phyloP scores from a whole-genome alignment of 805 yeast species.

The Diddensiella santjacobensis region DNA sequence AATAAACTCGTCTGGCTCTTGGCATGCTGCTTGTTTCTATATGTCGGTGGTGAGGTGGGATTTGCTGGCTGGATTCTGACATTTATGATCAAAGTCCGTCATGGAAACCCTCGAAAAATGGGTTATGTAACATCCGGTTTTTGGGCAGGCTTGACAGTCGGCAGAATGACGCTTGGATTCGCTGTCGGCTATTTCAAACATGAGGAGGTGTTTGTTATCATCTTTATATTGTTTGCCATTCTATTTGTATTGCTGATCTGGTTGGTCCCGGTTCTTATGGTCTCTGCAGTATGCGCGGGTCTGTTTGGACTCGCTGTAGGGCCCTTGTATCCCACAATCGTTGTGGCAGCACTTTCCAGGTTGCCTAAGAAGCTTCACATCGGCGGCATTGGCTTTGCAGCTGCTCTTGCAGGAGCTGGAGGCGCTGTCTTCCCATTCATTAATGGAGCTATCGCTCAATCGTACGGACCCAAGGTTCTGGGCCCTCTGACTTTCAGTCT shows the following conservation, averaged over 20 bases:
- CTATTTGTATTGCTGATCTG: conserved; percentile 43
- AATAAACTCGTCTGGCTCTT: conserved; percentile 37
- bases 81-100: conserved; percentile 52
- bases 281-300: conserved; percentile 45
- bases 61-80: conserved; percentile 71
- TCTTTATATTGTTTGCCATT: conserved; percentile 37
- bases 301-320: conserved; percentile 59
- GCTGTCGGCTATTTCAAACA: conserved; percentile 31
- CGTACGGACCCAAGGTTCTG: conserved; percentile 25
- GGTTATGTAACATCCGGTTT: conserved; percentile 66
- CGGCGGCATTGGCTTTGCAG: conserved; percentile 65
- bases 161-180: conserved; percentile 48
- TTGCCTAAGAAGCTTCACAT: conserved; percentile 59
- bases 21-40: conserved; percentile 53
- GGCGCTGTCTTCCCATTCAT: conserved; percentile 68
- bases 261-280: conserved; percentile 44
- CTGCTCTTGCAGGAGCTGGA: conserved; percentile 80
- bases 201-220: conserved; percentile 21
- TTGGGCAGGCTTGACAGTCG: conserved; percentile 68
- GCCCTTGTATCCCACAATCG: conserved; percentile 69
- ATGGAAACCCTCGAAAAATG: conserved; percentile 43
- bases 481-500: conserved; percentile 26
- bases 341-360: conserved; percentile 56
- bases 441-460: conserved; percentile 47
- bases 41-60: conserved; percentile 67